Evolutionary conservation across 257 asterid genomes (phyloP).

Genomic region (Petrea volubilis): DNA sequence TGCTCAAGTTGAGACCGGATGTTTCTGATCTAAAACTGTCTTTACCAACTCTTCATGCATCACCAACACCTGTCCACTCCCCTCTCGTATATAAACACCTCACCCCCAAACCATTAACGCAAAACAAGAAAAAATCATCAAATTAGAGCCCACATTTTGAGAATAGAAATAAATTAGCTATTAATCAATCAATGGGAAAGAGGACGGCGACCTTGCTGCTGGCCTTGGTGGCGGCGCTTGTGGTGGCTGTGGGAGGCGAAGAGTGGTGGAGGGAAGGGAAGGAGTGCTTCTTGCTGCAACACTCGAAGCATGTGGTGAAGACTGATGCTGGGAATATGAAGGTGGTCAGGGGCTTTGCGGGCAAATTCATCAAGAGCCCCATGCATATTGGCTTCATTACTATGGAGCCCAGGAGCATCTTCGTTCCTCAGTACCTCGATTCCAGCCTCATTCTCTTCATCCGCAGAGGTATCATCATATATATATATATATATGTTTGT

Average conservation of each 20-base stretch:
- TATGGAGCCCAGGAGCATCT: slow-evolving; percentile 76
- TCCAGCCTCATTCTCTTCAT: slow-evolving; percentile 69
- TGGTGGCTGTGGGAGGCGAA: slow-evolving; percentile 16
- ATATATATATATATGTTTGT: neutral
- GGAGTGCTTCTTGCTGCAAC: slow-evolving; percentile 54
- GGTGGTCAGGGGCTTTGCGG: slow-evolving; percentile 49
- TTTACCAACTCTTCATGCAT: no score
- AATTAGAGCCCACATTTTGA: no score
- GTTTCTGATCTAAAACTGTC: no score
- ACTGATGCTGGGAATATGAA: slow-evolving; percentile 79
- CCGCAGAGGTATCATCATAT: slow-evolving; percentile 64
- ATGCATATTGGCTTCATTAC: slow-evolving; percentile 78
- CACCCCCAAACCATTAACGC: no score
- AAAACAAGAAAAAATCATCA: no score
- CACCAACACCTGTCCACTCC: no score
- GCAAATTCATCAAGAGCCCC: slow-evolving; percentile 26
- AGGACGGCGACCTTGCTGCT: slow-evolving; percentile 15
- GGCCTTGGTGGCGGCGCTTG: slow-evolving; percentile 26
- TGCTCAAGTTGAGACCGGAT: no score
- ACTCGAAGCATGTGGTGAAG: slow-evolving; percentile 47
- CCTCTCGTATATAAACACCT: no score
- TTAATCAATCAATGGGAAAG: slow-evolving; percentile 26
- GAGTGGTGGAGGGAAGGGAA: slow-evolving; percentile 34
- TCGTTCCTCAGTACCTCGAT: slow-evolving; percentile 91
- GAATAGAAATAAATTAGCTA: no score